phyloP scores from a whole-genome alignment of 768 basidiomycete species.

The Calocybe indica region DNA sequence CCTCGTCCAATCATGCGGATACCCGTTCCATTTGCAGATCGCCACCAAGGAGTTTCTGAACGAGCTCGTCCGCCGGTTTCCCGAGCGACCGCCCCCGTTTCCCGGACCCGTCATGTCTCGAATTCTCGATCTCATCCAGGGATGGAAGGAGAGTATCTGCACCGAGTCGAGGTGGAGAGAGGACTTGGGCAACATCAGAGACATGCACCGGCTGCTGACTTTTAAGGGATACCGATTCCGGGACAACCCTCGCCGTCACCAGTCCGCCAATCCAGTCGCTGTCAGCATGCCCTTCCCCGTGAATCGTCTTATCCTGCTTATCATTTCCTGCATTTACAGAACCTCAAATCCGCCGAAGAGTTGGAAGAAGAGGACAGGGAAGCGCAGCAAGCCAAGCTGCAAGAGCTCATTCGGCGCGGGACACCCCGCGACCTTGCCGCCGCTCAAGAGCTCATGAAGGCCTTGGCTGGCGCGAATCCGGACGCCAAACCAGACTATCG shows the following conservation, averaged over 20 bases:
- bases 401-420: conserved; percentile 93
- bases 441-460: conserved; percentile 97
- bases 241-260: conserved; percentile 34
- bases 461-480: conserved; percentile 90
- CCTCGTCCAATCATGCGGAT: conserved; percentile 93
- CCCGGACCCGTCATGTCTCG: conserved; percentile 93
- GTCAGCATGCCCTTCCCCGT: conserved; percentile 23
- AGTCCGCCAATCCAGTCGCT: conserved; percentile 31
- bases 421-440: conserved; percentile 93
- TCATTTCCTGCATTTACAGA: conserved; percentile 35
- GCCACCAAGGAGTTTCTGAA: conserved; percentile 97
- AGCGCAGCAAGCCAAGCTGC: conserved; percentile 96
- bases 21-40: conserved; percentile 95
- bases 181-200: conserved; percentile 92
- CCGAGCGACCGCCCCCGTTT: conserved; percentile 94
- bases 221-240: conserved; percentile 91
- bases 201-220: conserved; percentile 91
- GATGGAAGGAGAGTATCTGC: conserved; percentile 95
- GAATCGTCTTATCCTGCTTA: background rate
- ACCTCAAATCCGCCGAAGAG: conserved; percentile 92
- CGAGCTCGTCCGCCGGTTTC: conserved; percentile 95
- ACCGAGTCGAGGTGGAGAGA: conserved; percentile 88
- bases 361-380: conserved; percentile 93
- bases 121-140: conserved; percentile 87
- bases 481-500: conserved; percentile 94